Percentiles rank a stretch among this genome's conserved stretches.
These are phyloP conservation scores for Aspergillus taichungensis DNA, from an alignment of 495 filamentous ascomycete genomes.

Conservation along the genomic window DNA sequence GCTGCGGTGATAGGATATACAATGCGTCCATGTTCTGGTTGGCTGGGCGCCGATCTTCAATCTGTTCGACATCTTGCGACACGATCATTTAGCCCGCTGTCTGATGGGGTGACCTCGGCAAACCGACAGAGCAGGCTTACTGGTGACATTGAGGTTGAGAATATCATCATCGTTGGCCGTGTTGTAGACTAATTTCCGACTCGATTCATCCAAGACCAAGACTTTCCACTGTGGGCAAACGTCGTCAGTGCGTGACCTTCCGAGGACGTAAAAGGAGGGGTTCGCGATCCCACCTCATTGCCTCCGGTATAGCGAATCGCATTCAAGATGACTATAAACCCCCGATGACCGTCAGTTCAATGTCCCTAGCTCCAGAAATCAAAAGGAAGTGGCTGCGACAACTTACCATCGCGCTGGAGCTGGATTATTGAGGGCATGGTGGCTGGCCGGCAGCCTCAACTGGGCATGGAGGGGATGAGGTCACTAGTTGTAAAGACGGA, in stretches of 20 bases:
- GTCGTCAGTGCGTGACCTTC: conserved; percentile 20
- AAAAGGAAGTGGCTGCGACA: not conserved
- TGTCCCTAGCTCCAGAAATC: not conserved
- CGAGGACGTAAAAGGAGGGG: conserved; percentile 12
- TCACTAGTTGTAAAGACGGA: conserved; percentile 1
- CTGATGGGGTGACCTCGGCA: not conserved
- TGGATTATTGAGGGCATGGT: conserved; percentile 44
- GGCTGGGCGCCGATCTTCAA: conserved; percentile 69
- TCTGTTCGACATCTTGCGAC: conserved; percentile 73
- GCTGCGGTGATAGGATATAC: conserved; percentile 76
- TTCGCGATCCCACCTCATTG: conserved; percentile 43
- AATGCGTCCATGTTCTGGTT: conserved; percentile 89
- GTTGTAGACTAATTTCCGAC: conserved; percentile 75
- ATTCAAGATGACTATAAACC: conserved; percentile 45
- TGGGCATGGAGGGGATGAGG: conserved; percentile 6
- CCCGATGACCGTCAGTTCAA: not conserved
- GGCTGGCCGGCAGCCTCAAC: conserved; percentile 28
- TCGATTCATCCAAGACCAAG: conserved; percentile 72
- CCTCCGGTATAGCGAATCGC: conserved; percentile 50
- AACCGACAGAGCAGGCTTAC: conserved; percentile 41
- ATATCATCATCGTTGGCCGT: conserved; percentile 91
- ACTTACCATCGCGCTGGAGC: conserved; percentile 45
- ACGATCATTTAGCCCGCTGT: conserved; percentile 20
- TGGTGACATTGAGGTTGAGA: conserved; percentile 87
- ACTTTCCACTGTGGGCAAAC: conserved; percentile 75